These are phyloP conservation scores for Trametes maxima DNA, from an alignment of 768 basidiomycete species.

Conservation along the genomic window DNA sequence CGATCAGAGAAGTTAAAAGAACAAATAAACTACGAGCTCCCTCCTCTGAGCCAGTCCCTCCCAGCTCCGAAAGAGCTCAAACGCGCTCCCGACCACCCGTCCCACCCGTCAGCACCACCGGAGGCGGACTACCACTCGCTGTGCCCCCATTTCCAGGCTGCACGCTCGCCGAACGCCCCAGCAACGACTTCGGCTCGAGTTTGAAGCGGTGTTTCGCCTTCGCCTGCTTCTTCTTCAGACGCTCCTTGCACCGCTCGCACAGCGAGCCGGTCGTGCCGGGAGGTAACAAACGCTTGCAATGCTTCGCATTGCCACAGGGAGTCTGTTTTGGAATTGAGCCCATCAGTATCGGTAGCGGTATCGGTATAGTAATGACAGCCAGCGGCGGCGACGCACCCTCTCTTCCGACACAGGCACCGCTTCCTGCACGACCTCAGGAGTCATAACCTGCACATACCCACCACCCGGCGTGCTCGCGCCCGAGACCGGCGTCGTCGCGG, in stretches of 20 bases:
- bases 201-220: conserved; percentile 48
- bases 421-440: not conserved
- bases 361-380: no score
- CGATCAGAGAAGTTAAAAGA: no score
- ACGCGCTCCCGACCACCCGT: no score
- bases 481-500: not conserved
- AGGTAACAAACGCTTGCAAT: conserved; percentile 42
- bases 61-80: no score
- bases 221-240: conserved; percentile 48
- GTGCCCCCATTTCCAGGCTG: not conserved
- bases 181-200: conserved; percentile 31
- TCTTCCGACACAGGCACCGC: not conserved
- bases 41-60: no score
- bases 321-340: conserved; percentile 12
- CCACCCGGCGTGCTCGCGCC: not conserved
- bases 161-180: not conserved
- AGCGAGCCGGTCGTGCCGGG: conserved; percentile 32
- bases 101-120: no score
- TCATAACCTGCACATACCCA: not conserved
- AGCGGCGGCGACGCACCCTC: not conserved
- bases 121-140: not conserved
- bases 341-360: not conserved
- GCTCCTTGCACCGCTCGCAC: conserved; percentile 47
- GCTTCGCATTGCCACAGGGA: conserved; percentile 35
- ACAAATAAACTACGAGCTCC: no score